phyloP scores from a whole-genome alignment of 164 flowering plant genomes.

The Vitis amurensis region DNA sequence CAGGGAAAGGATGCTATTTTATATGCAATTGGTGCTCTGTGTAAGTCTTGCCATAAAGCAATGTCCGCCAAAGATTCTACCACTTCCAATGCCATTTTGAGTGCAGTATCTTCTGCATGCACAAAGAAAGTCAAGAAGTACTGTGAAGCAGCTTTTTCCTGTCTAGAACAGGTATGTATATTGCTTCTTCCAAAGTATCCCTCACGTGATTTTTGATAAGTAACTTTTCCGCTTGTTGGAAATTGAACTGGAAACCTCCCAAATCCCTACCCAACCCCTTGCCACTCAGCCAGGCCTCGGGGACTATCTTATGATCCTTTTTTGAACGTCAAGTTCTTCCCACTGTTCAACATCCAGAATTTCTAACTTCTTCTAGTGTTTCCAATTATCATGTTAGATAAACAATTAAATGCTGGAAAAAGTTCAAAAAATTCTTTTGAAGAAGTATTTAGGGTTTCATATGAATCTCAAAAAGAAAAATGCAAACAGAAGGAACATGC shows the following conservation, averaged over 20 bases:
- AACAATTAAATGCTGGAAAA: no score
- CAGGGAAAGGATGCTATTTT: constrained; percentile 92
- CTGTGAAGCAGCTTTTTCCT: constrained; percentile 82
- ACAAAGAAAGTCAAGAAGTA: constrained; percentile 69
- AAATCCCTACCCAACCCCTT: background rate
- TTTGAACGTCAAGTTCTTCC: background rate
- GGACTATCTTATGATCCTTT: background rate
- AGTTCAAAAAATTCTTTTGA: no score
- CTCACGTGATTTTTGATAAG: background rate
- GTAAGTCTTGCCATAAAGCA: constrained; percentile 67
- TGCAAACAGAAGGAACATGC: no score
- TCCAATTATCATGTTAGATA: no score
- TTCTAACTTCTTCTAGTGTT: no score
- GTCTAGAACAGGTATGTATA: constrained; percentile 70
- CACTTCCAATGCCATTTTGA: constrained; percentile 56
- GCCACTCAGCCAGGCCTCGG: background rate
- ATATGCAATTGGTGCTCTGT: constrained; percentile 76
- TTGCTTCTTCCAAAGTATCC: background rate
- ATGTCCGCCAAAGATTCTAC: constrained; percentile 61
- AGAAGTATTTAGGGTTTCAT: no score
- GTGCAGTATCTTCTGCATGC: constrained; percentile 68
- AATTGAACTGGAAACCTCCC: background rate
- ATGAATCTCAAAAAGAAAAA: no score
- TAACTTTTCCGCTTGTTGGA: background rate
- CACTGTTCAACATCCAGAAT: no score